Percentiles rank a stretch among this genome's conserved stretches.
These are phyloP conservation scores for Camellia lanceoleosa DNA, from an alignment of 148 eudicot species.

Conservation along the genomic window DNA sequence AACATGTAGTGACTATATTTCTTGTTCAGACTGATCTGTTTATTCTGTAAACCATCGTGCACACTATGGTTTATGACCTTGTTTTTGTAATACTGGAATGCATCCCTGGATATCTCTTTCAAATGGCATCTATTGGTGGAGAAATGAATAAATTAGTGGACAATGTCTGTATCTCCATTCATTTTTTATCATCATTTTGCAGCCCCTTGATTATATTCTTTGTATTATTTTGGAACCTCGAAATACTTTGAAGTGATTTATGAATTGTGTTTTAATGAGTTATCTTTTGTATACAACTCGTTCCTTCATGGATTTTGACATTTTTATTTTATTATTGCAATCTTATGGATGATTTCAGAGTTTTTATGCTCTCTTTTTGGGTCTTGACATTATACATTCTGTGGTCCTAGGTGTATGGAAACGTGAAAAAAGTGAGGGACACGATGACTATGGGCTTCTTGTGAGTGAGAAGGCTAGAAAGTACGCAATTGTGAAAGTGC, in stretches of 20 bases:
- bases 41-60: neutral
- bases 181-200: neutral
- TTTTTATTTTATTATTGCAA: neutral
- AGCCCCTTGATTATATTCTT: neutral
- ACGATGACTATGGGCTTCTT: conserved; percentile 91
- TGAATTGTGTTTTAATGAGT: neutral
- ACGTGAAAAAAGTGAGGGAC: conserved; percentile 85
- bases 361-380: neutral
- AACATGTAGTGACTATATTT: too few species aligned
- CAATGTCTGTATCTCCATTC: neutral
- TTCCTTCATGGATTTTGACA: neutral
- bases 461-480: conserved; percentile 92
- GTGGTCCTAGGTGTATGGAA: conserved; percentile 73
- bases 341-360: neutral
- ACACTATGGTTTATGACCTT: neutral
- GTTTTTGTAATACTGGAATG: neutral
- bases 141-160: neutral
- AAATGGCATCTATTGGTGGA: neutral
- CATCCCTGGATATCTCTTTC: neutral
- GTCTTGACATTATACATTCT: neutral
- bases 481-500: conserved; percentile 91
- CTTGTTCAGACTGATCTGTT: neutral
- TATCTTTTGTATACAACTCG: neutral
- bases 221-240: neutral
- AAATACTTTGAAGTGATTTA: neutral